These are phyloP conservation scores for Straminergon stramineum DNA, from an alignment of 225 moss, liverwort and hornwort species.

Conservation along the genomic window DNA sequence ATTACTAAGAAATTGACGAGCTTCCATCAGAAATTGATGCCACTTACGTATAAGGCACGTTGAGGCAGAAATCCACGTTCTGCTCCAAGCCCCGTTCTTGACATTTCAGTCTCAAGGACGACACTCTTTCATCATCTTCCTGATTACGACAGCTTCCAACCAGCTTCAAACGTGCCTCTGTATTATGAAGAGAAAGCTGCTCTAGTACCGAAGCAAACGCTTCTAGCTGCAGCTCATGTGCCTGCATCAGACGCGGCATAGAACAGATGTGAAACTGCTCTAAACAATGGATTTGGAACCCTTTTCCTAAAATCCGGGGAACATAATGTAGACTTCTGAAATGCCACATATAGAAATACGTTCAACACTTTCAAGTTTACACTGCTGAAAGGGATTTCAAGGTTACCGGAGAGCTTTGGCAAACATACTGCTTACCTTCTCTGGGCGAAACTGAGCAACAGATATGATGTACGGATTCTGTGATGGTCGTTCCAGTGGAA, in stretches of 20 bases:
- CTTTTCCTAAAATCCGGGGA: not conserved
- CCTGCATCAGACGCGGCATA: constrained; percentile 28
- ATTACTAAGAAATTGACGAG: not conserved
- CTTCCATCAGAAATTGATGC: not conserved
- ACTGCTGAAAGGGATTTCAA: not conserved
- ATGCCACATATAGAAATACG: not conserved
- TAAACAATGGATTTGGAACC: not conserved
- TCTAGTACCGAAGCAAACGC: constrained; percentile 59
- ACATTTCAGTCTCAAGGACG: constrained; percentile 44
- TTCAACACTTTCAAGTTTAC: not conserved
- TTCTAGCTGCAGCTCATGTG: constrained; percentile 81
- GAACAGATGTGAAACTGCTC: not conserved
- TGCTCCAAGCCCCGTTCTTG: constrained; percentile 49
- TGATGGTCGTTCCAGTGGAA: constrained; percentile 60
- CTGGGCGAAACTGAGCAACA: constrained; percentile 90
- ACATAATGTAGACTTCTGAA: not conserved
- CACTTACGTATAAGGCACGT: constrained; percentile 54
- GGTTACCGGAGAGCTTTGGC: not conserved
- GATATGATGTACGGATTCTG: constrained; percentile 64
- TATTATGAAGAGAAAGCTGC: constrained; percentile 23
- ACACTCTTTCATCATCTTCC: constrained; percentile 67
- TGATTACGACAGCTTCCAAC: constrained; percentile 85
- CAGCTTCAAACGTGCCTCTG: constrained; percentile 59
- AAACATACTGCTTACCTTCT: constrained; percentile 50
- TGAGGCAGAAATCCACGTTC: constrained; percentile 71